Conservation (phyloP, 768 basidiomycete genomes). For the Agrocybe pediades region DNA sequence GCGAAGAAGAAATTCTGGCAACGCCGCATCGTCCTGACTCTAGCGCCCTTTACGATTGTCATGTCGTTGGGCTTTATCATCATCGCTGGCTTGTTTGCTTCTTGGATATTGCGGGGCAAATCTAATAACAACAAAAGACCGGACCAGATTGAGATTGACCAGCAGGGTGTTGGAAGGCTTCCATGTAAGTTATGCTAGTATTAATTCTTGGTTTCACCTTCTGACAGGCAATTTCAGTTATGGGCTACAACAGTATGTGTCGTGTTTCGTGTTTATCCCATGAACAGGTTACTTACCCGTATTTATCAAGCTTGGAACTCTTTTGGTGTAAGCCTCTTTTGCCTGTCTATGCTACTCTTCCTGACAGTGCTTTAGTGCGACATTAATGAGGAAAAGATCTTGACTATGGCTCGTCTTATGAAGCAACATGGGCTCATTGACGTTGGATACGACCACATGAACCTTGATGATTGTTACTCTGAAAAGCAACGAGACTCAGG, state of each 20-base stretch:
- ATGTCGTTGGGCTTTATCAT: slow-evolving; percentile 18
- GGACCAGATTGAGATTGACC: neutral
- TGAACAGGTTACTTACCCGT: neutral
- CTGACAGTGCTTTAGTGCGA: slow-evolving; percentile 44
- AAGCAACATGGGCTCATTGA: slow-evolving; percentile 53
- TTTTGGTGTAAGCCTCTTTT: slow-evolving; percentile 44
- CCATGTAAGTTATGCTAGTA: slow-evolving; percentile 8
- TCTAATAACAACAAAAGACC: neutral
- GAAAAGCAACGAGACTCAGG: slow-evolving; percentile 50
- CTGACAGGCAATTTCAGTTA: slow-evolving; percentile 30
- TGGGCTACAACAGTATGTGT: slow-evolving; percentile 63
- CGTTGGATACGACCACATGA: slow-evolving; percentile 59
- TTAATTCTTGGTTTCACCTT: neutral
- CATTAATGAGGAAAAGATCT: slow-evolving; percentile 54
- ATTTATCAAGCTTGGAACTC: slow-evolving; percentile 58
- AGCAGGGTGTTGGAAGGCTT: slow-evolving; percentile 12
- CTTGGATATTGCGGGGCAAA: slow-evolving; percentile 5
- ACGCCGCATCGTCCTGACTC: slow-evolving; percentile 17
- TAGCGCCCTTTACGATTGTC: slow-evolving; percentile 23
- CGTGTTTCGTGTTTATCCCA: neutral
- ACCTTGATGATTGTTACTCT: slow-evolving; percentile 68
- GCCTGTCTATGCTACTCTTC: neutral
- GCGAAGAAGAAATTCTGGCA: slow-evolving; percentile 14
- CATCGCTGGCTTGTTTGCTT: slow-evolving; percentile 14
- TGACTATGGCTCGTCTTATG: slow-evolving; percentile 51